Conservation (phyloP, 2,329 filamentous ascomycete genomes). For the Colletotrichum trifolii region DNA sequence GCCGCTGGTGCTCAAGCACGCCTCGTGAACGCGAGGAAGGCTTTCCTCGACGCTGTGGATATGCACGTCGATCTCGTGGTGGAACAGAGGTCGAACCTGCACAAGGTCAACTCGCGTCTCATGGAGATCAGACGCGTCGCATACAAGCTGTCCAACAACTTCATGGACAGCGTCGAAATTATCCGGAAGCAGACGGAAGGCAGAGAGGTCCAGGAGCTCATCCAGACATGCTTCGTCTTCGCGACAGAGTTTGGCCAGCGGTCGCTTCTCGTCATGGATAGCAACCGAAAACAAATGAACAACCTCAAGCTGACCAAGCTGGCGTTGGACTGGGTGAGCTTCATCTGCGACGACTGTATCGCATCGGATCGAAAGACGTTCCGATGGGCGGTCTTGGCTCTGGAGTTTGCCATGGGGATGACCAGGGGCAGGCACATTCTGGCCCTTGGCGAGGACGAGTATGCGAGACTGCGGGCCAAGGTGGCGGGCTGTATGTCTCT, state of each 20-base stretch:
- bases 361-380: conserved; percentile 96
- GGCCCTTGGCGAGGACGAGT: conserved; percentile 90
- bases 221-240: conserved; percentile 98
- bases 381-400: conserved; percentile 93
- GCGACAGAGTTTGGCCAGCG: conserved; percentile 99
- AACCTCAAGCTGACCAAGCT: conserved; percentile 94
- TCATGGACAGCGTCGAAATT: conserved; percentile 98
- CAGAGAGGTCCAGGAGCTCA: conserved; percentile 91
- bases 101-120: conserved; percentile 89
- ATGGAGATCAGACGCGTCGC: conserved; percentile 96
- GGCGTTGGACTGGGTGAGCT: conserved; percentile 95
- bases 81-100: conserved; percentile 92
- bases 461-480: conserved; percentile 82
- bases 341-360: conserved; percentile 96
- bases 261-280: conserved; percentile 94
- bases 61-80: conserved; percentile 89
- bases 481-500: conserved; percentile 98
- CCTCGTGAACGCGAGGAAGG: conserved; percentile 80
- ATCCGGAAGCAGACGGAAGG: conserved; percentile 87
- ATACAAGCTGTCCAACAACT: conserved; percentile 95
- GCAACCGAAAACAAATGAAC: conserved; percentile 95
- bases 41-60: conserved; percentile 82
- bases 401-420: conserved; percentile 98
- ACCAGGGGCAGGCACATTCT: conserved; percentile 93
- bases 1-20: conserved; percentile 86